Conservation (phyloP, 768 basidiomycete species). For the Fomitopsis serialis region DNA sequence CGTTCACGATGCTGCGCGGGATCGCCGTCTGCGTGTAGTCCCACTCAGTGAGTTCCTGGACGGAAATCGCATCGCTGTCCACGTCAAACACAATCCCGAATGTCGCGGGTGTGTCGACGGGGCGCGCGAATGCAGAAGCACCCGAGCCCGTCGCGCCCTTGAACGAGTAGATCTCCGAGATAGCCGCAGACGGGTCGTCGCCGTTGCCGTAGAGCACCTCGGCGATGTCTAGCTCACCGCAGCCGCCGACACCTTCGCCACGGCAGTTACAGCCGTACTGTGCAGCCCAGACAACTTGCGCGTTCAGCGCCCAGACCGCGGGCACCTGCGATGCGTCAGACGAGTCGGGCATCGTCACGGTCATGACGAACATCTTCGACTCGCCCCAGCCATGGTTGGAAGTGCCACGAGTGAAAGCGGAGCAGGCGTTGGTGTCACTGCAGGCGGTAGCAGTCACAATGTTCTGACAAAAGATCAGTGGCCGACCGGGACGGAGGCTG, state of each 20-base stretch:
- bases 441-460: constrained; percentile 22
- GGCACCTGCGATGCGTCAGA: constrained; percentile 15
- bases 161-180: constrained; percentile 26
- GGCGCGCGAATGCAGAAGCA: constrained; percentile 18
- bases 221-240: constrained; percentile 25
- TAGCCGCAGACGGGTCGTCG: constrained; percentile 15
- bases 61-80: constrained; percentile 21
- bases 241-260: constrained; percentile 19
- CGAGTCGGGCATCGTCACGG: constrained; percentile 22
- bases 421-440: constrained; percentile 11
- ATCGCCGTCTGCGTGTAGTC: constrained; percentile 19
- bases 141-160: constrained; percentile 26
- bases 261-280: constrained; percentile 30
- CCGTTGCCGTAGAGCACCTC: constrained; percentile 16
- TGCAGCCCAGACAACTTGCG: constrained; percentile 23
- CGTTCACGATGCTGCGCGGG: constrained; percentile 19
- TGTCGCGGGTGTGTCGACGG: constrained; percentile 11
- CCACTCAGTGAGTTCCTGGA: constrained; percentile 19
- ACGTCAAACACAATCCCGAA: constrained; percentile 22
- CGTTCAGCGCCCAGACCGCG: constrained; percentile 25
- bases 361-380: constrained; percentile 22
- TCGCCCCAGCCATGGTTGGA: constrained; percentile 24
- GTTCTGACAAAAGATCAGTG: constrained; percentile 14
- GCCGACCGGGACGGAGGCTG: not conserved
- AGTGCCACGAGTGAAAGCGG: constrained; percentile 24